A percentile compares a stretch with the other conserved stretches of the same genome.
Evolutionary conservation across 345 rosid genomes (phyloP).

Genomic region (Populus euphratica): DNA sequence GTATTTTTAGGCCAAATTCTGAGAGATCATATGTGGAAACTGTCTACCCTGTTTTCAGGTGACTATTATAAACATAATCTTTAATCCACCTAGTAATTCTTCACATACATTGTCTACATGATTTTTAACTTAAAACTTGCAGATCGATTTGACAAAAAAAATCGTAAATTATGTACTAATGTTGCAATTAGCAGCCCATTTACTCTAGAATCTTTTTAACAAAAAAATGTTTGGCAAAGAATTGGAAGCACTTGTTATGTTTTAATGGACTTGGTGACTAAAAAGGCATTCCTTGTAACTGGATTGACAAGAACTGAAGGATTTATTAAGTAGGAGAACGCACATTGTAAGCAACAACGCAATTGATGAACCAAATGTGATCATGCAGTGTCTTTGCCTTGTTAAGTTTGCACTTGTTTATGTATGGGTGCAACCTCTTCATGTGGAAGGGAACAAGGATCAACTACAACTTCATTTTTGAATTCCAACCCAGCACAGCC

Average conservation of each 20-base stretch:
- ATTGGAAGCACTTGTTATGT: neutral
- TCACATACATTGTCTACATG: neutral
- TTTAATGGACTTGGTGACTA: neutral
- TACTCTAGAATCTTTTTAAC: neutral
- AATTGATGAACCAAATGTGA: neutral
- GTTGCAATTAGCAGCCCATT: too few relatives aligned
- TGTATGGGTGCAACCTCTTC: constrained; percentile 88
- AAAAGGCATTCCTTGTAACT: neutral
- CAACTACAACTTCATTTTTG: constrained; percentile 83
- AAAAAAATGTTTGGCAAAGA: neutral
- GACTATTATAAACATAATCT: neutral
- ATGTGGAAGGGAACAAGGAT: constrained; percentile 81
- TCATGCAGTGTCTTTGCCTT: constrained; percentile 73
- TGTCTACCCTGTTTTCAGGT: constrained; percentile 97
- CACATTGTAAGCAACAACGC: neutral
- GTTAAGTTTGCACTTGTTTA: constrained; percentile 86
- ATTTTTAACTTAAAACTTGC: neutral
- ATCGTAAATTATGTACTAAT: too few relatives aligned
- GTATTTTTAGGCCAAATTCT: constrained; percentile 51
- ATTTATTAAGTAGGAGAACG: neutral
- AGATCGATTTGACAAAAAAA: too few relatives aligned
- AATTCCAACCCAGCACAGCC: constrained; percentile 66
- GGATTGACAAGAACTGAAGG: neutral
- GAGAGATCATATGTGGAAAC: constrained; percentile 65
- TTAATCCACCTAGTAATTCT: neutral